Conservation (phyloP, 2,329 filamentous ascomycete species). For the Penicillium sp. region DNA sequence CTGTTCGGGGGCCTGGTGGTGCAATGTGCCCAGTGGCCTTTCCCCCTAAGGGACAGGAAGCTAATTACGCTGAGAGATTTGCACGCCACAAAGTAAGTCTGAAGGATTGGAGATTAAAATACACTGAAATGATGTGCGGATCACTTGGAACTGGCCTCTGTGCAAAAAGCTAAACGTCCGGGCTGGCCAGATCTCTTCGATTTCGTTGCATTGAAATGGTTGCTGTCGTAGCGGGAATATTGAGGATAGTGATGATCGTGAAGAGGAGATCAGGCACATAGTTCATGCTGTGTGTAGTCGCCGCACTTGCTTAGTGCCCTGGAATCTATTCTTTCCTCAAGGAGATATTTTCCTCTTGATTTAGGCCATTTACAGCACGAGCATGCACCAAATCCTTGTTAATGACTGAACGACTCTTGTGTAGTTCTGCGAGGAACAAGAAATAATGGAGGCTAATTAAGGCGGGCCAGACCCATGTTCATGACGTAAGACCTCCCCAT, state of each 20-base stretch:
- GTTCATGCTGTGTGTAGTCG: neutral
- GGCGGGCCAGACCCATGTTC: conserved; percentile 17
- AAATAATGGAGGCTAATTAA: conserved; percentile 20
- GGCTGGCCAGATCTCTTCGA: neutral
- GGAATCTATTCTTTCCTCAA: neutral
- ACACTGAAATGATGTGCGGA: neutral
- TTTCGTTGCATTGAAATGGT: neutral
- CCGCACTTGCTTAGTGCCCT: neutral
- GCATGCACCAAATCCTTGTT: neutral
- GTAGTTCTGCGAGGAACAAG: neutral
- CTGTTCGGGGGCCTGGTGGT: neutral
- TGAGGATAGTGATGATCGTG: neutral
- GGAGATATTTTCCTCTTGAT: neutral
- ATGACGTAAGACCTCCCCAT: conserved; percentile 21
- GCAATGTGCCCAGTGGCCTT: neutral
- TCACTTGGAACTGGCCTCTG: conserved; percentile 4
- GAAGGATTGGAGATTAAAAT: neutral
- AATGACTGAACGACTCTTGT: neutral
- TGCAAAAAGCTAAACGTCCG: neutral
- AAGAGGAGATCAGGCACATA: too few species aligned
- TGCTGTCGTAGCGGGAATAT: neutral
- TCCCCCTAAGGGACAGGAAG: neutral
- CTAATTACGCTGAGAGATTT: conserved; percentile 4
- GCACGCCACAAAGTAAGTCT: conserved; percentile 8
- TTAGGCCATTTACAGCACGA: neutral